Evolutionary conservation across 1,139 yeast genomes (phyloP).

Genomic region (Sugiyamaella grinbergsii): DNA sequence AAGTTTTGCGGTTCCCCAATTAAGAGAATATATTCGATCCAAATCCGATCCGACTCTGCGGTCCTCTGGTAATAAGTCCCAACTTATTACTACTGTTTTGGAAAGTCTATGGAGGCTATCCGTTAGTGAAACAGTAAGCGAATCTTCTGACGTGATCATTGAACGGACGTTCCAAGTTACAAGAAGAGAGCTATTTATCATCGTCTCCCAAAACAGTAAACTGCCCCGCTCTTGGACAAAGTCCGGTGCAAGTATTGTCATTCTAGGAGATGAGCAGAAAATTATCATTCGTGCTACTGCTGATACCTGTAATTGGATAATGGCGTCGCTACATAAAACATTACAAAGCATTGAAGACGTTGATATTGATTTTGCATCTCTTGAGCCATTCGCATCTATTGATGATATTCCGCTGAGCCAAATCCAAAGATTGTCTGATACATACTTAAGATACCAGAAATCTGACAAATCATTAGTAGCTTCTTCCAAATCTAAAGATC

Average conservation of each 20-base stretch:
- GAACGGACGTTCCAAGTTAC: constrained; percentile 47
- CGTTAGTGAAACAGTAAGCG: constrained; percentile 41
- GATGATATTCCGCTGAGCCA: constrained; percentile 29
- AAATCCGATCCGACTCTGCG: constrained; percentile 15
- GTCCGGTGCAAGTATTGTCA: constrained; percentile 56
- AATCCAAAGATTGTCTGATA: constrained; percentile 40
- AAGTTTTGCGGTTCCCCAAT: constrained; percentile 41
- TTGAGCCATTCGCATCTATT: constrained; percentile 29
- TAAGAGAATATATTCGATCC: constrained; percentile 34
- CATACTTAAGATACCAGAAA: constrained; percentile 34
- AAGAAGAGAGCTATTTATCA: constrained; percentile 52
- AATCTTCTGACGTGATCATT: constrained; percentile 47
- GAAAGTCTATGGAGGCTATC: constrained; percentile 47
- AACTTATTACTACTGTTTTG: constrained; percentile 40
- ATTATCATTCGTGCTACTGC: constrained; percentile 45
- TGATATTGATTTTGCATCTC: constrained; percentile 31
- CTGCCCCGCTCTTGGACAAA: constrained; percentile 54
- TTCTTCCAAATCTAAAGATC: constrained; percentile 30
- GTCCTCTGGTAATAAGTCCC: constrained; percentile 18
- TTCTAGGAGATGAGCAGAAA: constrained; percentile 45
- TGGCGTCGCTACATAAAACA: constrained; percentile 38
- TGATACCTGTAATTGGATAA: constrained; percentile 42
- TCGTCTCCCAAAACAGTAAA: constrained; percentile 52
- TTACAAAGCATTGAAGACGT: constrained; percentile 30
- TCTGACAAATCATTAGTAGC: constrained; percentile 30